Evolutionary conservation across 2,329 filamentous ascomycete species (phyloP).

Genomic region (Colletotrichum falcatum): DNA sequence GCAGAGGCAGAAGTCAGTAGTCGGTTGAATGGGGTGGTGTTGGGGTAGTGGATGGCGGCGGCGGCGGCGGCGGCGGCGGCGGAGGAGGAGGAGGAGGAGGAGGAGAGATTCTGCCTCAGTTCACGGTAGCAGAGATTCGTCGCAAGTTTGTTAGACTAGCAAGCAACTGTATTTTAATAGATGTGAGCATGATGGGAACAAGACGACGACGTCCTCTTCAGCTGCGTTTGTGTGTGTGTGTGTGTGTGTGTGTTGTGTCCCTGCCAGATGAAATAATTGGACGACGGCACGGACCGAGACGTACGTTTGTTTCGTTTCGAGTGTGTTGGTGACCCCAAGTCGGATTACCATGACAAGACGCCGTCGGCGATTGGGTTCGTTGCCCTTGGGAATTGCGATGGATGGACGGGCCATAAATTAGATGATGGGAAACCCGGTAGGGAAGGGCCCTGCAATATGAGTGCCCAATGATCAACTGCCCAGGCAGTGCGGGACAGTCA

Average conservation of each 20-base stretch:
- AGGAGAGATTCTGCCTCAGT: background rate
- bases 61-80: no score
- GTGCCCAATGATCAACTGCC: constrained; percentile 16
- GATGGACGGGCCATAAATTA: background rate
- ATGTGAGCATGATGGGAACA: constrained; percentile 47
- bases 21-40: background rate
- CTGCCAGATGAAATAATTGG: background rate
- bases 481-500: constrained; percentile 1
- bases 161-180: constrained; percentile 56
- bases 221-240: no score
- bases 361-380: background rate
- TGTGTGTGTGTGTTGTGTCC: no score
- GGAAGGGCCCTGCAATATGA: constrained; percentile 31
- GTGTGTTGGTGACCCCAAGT: background rate
- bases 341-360: background rate
- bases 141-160: constrained; percentile 41
- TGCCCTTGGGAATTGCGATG: background rate
- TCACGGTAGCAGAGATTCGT: constrained; percentile 17
- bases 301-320: background rate
- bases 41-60: constrained; percentile 8
- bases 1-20: constrained; percentile 23
- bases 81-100: no score
- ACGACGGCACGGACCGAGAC: background rate
- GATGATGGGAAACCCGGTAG: constrained; percentile 23
- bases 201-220: background rate